Conservation (phyloP, 768 basidiomycete species). For the Clitopilus hobsonii region DNA sequence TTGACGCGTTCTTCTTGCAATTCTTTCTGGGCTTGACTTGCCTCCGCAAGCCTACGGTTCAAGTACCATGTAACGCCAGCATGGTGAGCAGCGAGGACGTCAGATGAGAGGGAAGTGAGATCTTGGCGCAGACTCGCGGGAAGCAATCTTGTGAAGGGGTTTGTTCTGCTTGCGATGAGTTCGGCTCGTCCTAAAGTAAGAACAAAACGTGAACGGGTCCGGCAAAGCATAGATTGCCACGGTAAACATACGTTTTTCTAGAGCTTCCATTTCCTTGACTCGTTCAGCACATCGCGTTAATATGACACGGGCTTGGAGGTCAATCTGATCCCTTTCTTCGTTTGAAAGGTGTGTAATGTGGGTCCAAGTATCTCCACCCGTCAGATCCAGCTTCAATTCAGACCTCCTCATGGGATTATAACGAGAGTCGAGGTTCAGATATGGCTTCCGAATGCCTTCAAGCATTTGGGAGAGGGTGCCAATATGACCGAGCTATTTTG, state of each 20-base stretch:
- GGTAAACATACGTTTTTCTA: constrained; percentile 76
- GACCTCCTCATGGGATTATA: constrained; percentile 48
- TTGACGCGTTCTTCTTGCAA: constrained; percentile 94
- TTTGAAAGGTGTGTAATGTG: constrained; percentile 73
- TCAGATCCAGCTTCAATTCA: constrained; percentile 53
- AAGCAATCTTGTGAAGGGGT: constrained; percentile 64
- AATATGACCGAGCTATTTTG: constrained; percentile 64
- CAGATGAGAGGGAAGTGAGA: constrained; percentile 46
- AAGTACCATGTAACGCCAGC: constrained; percentile 92
- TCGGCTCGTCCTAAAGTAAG: constrained; percentile 55
- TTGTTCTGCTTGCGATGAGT: constrained; percentile 57
- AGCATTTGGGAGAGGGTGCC: constrained; percentile 70
- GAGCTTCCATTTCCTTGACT: constrained; percentile 80
- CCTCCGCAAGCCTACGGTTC: constrained; percentile 71
- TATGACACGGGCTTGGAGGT: constrained; percentile 85
- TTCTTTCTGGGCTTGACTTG: constrained; percentile 74
- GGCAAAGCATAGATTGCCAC: not conserved
- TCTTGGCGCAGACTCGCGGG: constrained; percentile 66
- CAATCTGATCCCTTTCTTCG: constrained; percentile 93
- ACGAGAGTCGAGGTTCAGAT: constrained; percentile 74
- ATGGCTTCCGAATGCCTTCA: constrained; percentile 72
- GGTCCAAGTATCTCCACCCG: constrained; percentile 45
- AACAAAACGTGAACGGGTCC: constrained; percentile 4
- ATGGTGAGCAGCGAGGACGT: constrained; percentile 87
- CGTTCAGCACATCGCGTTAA: constrained; percentile 82